These are phyloP conservation scores for Alternaria novae-zelandiae DNA, from an alignment of 2,329 filamentous ascomycete species.

Conservation along the genomic window DNA sequence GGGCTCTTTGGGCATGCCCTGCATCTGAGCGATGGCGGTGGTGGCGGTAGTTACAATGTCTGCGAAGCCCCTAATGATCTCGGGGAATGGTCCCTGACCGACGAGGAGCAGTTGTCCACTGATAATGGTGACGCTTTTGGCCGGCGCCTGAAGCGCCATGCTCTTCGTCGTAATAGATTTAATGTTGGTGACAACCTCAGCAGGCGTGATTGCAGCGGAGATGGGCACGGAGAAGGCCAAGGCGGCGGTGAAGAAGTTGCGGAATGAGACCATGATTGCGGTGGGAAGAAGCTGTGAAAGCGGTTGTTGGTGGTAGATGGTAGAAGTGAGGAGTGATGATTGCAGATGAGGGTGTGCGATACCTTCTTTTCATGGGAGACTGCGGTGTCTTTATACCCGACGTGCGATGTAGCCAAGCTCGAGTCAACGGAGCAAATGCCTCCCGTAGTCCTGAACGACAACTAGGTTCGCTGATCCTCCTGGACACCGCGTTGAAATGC, in stretches of 20 bases:
- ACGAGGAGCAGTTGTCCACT: constrained; percentile 15
- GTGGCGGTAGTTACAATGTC: constrained; percentile 18
- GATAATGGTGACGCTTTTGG: neutral
- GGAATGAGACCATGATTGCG: constrained; percentile 22
- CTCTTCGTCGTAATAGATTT: constrained; percentile 13
- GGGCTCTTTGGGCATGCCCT: neutral
- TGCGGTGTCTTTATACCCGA: constrained; percentile 5
- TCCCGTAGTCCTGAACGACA: neutral
- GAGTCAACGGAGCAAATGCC: neutral
- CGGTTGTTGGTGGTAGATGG: neutral
- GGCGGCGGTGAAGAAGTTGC: constrained; percentile 17
- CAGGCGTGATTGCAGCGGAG: constrained; percentile 4
- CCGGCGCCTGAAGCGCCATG: neutral
- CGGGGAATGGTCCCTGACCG: constrained; percentile 17
- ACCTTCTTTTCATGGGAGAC: neutral
- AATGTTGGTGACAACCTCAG: constrained; percentile 19
- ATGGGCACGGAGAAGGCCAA: constrained; percentile 19
- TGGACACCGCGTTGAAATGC: neutral
- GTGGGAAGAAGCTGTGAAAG: neutral
- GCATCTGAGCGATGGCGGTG: constrained; percentile 11
- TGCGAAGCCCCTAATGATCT: constrained; percentile 14
- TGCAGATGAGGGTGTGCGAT: constrained; percentile 8
- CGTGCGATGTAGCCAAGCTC: neutral
- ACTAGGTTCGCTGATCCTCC: constrained; percentile 5
- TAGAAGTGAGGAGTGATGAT: constrained; percentile 5